Base-by-base conservation (phyloP, 805 yeast species). In the Maudiozyma pseudohumilis region DNA sequence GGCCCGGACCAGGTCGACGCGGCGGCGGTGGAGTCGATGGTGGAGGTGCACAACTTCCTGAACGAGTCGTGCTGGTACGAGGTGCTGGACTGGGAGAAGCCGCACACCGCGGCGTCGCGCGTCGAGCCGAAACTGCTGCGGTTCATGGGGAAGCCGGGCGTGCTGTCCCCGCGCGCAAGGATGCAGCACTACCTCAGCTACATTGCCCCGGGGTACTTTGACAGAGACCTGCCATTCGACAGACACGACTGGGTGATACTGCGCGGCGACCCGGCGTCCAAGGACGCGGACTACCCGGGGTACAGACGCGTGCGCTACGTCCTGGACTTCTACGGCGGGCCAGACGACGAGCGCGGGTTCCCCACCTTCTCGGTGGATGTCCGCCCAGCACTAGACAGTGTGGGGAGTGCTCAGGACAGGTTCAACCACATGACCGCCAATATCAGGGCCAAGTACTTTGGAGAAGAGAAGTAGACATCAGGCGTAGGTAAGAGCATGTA, bases 1-100 rank as follows among this genome's bases (percentile, higher is more conserved):
- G 81, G 84, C 32, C 94, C 80, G 34, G 81, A 84, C 32, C 94
- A 80, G 34, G 82, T 89, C 37, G 94, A 89, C 3, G 97, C 88
- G 57, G 95, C 86, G 45, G 96, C 96, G 1, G 96, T 92, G 3
- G 96, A 85, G 49, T 73, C 84, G 33, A 92, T 92, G 99, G 98
- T 92, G 19, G 89, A 81, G 46, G 94, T 92, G 32, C 99, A 92
- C 62, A 92, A 92, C 60, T 92, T 88, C 54, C 63, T 92, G 45
- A 92, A 92, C 59, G 99, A 92, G 59, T 96, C 95, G 11, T 96
- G 96, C 9, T 92, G 99, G 99, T 74, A 74, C 42, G 96, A 92
- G 57, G 87, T 92, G 38, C 65, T 86, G 45, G 74, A 79, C 41
- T 92, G 99, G 99, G 99, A 92, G 63, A 60, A 68, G 44, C 77